Evolutionary conservation across 2,329 filamentous ascomycete species (phyloP), one percentile per base, ranked within the genome.

Genomic region (Onygenales sp.): DNA sequence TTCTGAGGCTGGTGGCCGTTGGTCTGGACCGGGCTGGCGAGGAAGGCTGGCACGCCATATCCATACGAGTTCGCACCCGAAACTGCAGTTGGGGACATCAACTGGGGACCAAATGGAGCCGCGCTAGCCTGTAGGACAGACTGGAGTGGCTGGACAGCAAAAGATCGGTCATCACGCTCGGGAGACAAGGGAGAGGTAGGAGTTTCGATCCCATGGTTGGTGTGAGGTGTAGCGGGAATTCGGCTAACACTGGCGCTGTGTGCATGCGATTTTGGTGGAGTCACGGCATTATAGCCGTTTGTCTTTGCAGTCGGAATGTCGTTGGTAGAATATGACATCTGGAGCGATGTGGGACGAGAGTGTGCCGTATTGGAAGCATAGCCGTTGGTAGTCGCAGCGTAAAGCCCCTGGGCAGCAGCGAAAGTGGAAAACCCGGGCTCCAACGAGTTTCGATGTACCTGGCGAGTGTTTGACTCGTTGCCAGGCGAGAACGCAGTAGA

Each of bases 291-390:
- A 47, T 78, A 72, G 52, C 80, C 78, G 52, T 80, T 76, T 60
- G 78, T 85, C 79, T 93, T 95, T 64, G 90, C 76, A 7, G 90
- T 94, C 4, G 90, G 87, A 17, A 96, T 78, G 64, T 97, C 91
- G 69, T 87, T 93, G 52, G 89, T 84, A 8, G 93, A 96, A 73
- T 88, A 96, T 0, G 92, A 96, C 44, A 87, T 85, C 70, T 91
- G 87, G 54, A 95, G 55, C 8, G 70, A 67, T 4, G 61, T 62
- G 14, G 72, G 72, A 21, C 73, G 70, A 59, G 59, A 79, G 31
- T 72, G 68, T 13, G 79, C 70, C 2, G 80, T 64, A 35, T 62
- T 60, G 35, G 21, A 27, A 27, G 21, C 21, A 27, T 27, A 27
- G 21, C 21, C 21, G 21, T 27, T 27, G 5, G 21, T 27, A 27